Conservation (phyloP, 2,329 filamentous ascomycete genomes). For the Pyrenophora graminea region DNA sequence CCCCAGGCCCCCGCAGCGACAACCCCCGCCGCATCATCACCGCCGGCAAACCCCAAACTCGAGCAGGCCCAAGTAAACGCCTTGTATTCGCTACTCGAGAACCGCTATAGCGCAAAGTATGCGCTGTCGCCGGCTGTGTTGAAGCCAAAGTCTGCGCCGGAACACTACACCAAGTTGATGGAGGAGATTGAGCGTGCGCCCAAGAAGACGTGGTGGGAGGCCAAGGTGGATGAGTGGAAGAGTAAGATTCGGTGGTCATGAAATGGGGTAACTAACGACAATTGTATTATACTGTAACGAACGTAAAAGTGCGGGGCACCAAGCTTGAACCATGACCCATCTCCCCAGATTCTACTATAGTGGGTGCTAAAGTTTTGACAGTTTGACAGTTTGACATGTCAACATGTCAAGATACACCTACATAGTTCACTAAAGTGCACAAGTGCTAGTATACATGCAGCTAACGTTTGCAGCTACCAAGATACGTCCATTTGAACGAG, state of each 20-base stretch:
- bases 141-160: constrained; percentile 40
- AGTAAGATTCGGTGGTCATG: constrained; percentile 44
- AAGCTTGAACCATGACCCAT: no score
- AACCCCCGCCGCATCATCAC: constrained; percentile 13
- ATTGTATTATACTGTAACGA: constrained; percentile 10
- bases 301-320: background rate
- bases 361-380: background rate
- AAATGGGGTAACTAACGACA: background rate
- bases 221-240: constrained; percentile 45
- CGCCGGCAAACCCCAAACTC: constrained; percentile 22
- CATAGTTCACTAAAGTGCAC: no score
- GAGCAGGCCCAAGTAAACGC: constrained; percentile 60
- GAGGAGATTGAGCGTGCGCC: constrained; percentile 44
- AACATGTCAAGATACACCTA: no score
- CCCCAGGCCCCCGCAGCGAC: constrained; percentile 13
- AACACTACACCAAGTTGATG: constrained; percentile 44
- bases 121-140: constrained; percentile 33
- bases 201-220: constrained; percentile 40
- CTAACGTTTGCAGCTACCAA: no score
- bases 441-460: no score
- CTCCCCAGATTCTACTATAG: no score
- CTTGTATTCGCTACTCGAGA: constrained; percentile 63
- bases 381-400: no score
- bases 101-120: constrained; percentile 57
- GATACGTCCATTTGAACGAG: no score